Base-by-base conservation (phyloP, 1,139 yeast species). In the Pichia inconspicua region DNA sequence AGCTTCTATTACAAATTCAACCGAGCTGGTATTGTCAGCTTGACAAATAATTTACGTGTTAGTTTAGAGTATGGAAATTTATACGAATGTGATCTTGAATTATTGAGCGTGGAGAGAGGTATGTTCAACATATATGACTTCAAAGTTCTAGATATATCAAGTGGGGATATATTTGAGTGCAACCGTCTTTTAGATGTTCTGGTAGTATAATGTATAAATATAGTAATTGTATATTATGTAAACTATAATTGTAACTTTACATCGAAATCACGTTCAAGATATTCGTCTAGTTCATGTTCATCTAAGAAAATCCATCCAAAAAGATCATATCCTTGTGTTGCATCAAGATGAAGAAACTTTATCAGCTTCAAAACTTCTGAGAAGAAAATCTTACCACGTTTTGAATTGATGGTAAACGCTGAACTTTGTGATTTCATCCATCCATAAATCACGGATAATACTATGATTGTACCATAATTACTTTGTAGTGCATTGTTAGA, bases 161-260 rank as follows among this genome's bases (percentile, higher is more conserved):
- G 80, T 28, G 89, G 92, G 3, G 92, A 84, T 53, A 78, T 81
- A 1, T 72, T 82, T 55, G 90, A 82, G 54, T 82, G 86, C 60
- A 90, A 89, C 1, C 75, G 78, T 53, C 66, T 84, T 46, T 71
- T 85, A 22, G 90, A 84, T 58, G 84, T 86, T 1, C 76, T 82
- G 52, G 89, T 84, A 3, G 55, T 56, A 7, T 61, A 51, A 30
- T 30, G 34, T 30, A 28, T 11, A 30, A 12, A 14, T 30, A 30
- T 12, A 30, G 3, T 10, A 12, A 11, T 30, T 30, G 34, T 30
- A 30, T 10, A 30, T 25, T 32, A 11, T 35, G 32, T 31, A 39
- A 32, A n/a, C 22, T 40, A 51, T 41, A 44, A 31, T 11, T 40
- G 38, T 22, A 40, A 11, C 27, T 50, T 50, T 3, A 48, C 49